A percentile compares a stretch with the other conserved stretches of the same genome.
Evolutionary conservation across 441 rosid genomes (phyloP).

Genomic region (Croton setiger): DNA sequence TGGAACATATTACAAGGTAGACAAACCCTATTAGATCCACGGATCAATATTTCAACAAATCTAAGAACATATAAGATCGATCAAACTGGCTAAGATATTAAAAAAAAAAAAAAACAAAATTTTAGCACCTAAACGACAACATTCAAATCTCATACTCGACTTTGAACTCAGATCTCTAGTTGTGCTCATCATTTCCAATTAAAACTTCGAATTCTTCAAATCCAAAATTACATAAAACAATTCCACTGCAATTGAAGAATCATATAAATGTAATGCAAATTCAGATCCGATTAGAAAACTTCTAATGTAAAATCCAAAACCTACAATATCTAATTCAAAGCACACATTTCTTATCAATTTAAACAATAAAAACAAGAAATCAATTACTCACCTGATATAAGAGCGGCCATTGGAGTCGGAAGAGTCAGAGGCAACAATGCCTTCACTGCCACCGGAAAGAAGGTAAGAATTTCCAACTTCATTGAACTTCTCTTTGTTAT

Average conservation of each 20-base stretch:
- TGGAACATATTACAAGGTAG: neutral
- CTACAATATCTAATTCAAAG: neutral
- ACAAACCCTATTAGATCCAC: neutral
- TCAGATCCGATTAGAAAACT: neutral
- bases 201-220: neutral
- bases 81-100: neutral
- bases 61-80: too few species aligned
- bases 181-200: neutral
- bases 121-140: neutral
- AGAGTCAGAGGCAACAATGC: conserved; percentile 42
- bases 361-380: neutral
- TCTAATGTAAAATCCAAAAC: neutral
- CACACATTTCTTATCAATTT: neutral
- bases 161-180: neutral
- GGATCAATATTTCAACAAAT: too few species aligned
- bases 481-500: conserved; percentile 49
- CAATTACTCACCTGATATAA: conserved; percentile 49
- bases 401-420: conserved; percentile 35
- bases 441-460: conserved; percentile 96
- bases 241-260: neutral
- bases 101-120: too few species aligned
- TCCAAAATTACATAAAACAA: neutral
- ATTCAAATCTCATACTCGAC: neutral
- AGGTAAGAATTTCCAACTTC: conserved; percentile 82
- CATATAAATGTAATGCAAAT: neutral